Evolutionary conservation across 2,329 filamentous ascomycete genomes (phyloP).

Genomic region (Colletotrichum magnum): DNA sequence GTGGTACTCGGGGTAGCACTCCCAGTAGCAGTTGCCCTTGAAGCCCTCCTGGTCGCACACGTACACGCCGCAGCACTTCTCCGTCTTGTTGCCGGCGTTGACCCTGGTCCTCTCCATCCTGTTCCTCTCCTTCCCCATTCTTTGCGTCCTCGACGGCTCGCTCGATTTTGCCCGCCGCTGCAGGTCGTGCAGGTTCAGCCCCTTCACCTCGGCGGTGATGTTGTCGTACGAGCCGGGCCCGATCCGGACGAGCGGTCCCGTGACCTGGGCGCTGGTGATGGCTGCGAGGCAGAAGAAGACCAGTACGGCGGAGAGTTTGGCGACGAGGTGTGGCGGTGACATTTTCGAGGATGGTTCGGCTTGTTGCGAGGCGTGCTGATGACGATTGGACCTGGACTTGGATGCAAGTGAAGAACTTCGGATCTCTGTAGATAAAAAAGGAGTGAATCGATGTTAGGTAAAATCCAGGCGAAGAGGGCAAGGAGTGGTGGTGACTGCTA

Average conservation of each 20-base stretch:
- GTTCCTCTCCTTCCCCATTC: not conserved
- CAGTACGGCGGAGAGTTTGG: not conserved
- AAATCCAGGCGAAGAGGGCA: too few relatives aligned
- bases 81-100: not conserved
- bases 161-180: not conserved
- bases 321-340: not conserved
- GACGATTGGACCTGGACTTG: not conserved
- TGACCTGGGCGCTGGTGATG: not conserved
- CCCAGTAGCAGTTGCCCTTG: constrained; percentile 3
- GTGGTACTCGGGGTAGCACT: constrained; percentile 4
- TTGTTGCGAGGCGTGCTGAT: not conserved
- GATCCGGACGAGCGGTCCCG: not conserved
- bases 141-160: not conserved
- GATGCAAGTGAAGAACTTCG: not conserved
- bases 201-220: not conserved
- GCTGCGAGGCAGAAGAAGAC: not conserved
- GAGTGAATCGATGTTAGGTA: too few relatives aligned
- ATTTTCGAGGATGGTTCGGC: not conserved
- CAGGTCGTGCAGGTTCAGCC: not conserved
- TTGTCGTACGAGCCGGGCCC: constrained; percentile 1
- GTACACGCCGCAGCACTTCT: constrained; percentile 1
- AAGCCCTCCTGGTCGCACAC: not conserved
- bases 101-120: not conserved
- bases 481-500: too few relatives aligned
- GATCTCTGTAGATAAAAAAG: too few relatives aligned